phyloP scores from a whole-genome alignment of 202 grass and related monocot species.

The Carex sylvatica region DNA sequence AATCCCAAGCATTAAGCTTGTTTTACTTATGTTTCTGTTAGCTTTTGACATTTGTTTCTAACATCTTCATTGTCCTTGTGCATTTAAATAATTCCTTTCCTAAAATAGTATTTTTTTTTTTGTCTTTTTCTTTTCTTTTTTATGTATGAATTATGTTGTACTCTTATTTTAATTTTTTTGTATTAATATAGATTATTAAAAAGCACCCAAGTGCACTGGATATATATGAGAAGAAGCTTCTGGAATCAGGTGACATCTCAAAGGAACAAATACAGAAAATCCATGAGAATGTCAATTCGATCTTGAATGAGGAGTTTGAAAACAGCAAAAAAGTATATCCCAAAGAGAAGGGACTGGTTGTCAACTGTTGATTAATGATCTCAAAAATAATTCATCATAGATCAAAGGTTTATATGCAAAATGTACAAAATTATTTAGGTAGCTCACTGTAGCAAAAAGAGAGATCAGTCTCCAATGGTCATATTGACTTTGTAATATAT shows the following conservation, averaged over 20 bases:
- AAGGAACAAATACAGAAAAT: slow-evolving; percentile 73
- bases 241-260: slow-evolving; percentile 48
- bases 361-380: background rate
- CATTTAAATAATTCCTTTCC: background rate
- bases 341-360: slow-evolving; percentile 85
- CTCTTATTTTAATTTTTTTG: slow-evolving; percentile 9
- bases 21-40: background rate
- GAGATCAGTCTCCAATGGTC: no score
- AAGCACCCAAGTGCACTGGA: slow-evolving; percentile 80
- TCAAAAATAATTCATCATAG: no score
- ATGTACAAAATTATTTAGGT: no score
- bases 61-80: background rate
- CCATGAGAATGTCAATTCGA: slow-evolving; percentile 64
- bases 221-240: slow-evolving; percentile 72
- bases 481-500: no score
- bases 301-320: slow-evolving; percentile 77
- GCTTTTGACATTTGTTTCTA: background rate
- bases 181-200: slow-evolving; percentile 59
- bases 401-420: no score
- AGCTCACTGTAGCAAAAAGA: no score
- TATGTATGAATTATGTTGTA: background rate
- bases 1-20: background rate
- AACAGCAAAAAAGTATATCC: slow-evolving; percentile 88
- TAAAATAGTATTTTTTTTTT: background rate
- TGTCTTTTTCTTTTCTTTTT: background rate